phyloP scores from a whole-genome alignment of 192 early-diverging fungal genomes.

The Glomus cerebriforme region DNA sequence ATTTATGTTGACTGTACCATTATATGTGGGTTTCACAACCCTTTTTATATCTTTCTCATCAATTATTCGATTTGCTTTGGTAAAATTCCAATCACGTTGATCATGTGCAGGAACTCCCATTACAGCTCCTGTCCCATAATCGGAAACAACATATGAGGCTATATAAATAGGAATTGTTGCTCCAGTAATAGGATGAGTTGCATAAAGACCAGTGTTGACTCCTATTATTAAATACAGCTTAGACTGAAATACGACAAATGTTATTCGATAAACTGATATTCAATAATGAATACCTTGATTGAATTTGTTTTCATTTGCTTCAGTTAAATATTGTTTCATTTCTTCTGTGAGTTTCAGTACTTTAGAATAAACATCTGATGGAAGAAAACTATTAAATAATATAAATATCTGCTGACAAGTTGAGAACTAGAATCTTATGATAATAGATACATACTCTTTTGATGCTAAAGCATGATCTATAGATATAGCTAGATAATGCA shows the following conservation, averaged over 20 bases:
- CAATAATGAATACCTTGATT: conserved; percentile 33
- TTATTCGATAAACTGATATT: not conserved
- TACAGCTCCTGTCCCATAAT: conserved; percentile 81
- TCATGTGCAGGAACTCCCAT: conserved; percentile 90
- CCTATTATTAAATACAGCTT: conserved; percentile 34
- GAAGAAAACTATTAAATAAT: conserved; percentile 15
- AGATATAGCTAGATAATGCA: conserved; percentile 69
- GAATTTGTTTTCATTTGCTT: conserved; percentile 31
- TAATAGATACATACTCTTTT: conserved; percentile 26
- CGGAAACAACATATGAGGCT: conserved; percentile 71
- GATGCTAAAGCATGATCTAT: conserved; percentile 63
- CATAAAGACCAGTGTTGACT: conserved; percentile 65
- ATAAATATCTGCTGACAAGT: not conserved
- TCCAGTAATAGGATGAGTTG: conserved; percentile 60
- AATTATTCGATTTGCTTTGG: conserved; percentile 51
- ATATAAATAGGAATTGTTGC: conserved; percentile 68
- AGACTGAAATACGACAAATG: not conserved
- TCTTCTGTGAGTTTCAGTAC: conserved; percentile 33
- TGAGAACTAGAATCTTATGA: conserved; percentile 13
- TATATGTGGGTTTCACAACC: conserved; percentile 48
- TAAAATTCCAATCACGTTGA: conserved; percentile 72
- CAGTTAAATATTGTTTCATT: conserved; percentile 7
- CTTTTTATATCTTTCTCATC: conserved; percentile 42
- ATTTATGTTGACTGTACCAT: not conserved
- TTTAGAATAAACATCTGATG: conserved; percentile 4